Conservation (phyloP, 176 grass and related monocot genomes). For the Eragrostis nindensis region DNA sequence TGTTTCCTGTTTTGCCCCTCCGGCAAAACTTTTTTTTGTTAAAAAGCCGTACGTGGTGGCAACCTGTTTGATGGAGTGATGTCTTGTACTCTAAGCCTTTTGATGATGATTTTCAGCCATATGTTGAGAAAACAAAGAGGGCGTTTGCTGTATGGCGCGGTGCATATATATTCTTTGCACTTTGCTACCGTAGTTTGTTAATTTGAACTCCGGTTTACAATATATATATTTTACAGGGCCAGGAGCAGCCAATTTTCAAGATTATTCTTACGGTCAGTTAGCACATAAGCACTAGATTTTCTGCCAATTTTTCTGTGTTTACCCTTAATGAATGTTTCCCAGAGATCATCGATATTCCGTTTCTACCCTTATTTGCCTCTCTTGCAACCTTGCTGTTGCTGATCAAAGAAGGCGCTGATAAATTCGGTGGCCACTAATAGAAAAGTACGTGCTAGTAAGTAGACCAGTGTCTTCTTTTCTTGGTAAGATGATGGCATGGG, state of each 20-base stretch:
- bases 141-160: background rate
- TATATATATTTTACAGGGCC: background rate
- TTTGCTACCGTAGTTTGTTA: background rate
- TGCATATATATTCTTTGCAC: background rate
- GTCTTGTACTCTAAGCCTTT: background rate
- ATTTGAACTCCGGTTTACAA: background rate
- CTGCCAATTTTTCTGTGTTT: background rate
- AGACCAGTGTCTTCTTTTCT: background rate
- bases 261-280: background rate
- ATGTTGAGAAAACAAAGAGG: background rate
- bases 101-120: background rate
- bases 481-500: constrained; percentile 12
- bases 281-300: background rate
- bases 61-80: background rate
- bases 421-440: constrained; percentile 29
- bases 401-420: background rate
- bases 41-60: too few relatives aligned
- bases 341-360: background rate
- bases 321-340: background rate
- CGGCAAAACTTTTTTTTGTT: constrained; percentile 11
- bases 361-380: background rate
- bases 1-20: constrained; percentile 41
- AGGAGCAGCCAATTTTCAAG: background rate
- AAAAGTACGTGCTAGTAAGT: constrained; percentile 4
- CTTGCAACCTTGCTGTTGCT: background rate